These are phyloP conservation scores for Penicillium sp. DNA, from an alignment of 2,329 filamentous ascomycete species.

Conservation along the genomic window DNA sequence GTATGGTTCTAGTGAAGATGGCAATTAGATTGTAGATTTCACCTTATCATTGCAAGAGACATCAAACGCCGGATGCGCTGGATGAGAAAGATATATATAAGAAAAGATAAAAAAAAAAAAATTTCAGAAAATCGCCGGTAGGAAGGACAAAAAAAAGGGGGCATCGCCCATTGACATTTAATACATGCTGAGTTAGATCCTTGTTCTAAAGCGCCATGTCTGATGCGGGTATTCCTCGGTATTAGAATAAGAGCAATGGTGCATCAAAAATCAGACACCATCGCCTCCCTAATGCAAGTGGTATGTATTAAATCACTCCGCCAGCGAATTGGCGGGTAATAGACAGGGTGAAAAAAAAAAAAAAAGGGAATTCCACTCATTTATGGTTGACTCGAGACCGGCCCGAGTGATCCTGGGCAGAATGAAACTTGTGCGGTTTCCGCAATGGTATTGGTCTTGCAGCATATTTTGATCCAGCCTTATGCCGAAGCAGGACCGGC, in stretches of 20 bases:
- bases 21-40: conserved; percentile 13
- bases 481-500: not conserved
- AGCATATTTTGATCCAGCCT: not conserved
- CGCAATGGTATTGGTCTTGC: not conserved
- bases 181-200: conserved; percentile 20
- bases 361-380: conserved; percentile 2
- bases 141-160: conserved; percentile 14
- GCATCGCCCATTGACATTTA: conserved; percentile 12
- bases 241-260: conserved; percentile 12
- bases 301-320: conserved; percentile 18
- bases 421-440: conserved; percentile 1
- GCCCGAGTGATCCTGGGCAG: conserved; percentile 15
- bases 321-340: conserved; percentile 2
- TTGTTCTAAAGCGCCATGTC: conserved; percentile 13
- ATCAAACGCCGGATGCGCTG: conserved; percentile 22
- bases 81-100: not conserved
- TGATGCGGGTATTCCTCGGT: conserved; percentile 12
- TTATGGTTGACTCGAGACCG: conserved; percentile 19
- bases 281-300: conserved; percentile 6
- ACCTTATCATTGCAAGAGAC: conserved; percentile 11
- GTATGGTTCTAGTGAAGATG: not conserved
- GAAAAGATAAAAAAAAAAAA: conserved; percentile 15
- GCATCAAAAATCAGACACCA: not conserved
- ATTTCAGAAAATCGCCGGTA: conserved; percentile 26
- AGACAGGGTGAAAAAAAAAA: too few relatives aligned